Base-by-base conservation (phyloP, 2,329 filamentous ascomycete genomes). In the Exophiala calicioides region DNA sequence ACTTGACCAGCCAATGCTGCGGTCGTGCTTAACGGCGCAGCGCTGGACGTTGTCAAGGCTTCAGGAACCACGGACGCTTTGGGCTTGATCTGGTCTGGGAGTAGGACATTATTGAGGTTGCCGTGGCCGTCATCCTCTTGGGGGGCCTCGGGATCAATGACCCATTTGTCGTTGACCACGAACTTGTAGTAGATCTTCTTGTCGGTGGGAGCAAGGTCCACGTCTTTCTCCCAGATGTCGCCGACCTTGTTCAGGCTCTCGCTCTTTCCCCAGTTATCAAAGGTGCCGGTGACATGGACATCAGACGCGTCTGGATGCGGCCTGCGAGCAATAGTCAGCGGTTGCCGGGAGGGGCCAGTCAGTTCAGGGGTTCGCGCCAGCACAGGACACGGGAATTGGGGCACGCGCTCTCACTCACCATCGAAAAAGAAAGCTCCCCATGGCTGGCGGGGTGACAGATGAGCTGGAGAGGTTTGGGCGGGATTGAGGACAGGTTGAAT, bases 121-220 rank as follows among this genome's bases (percentile, higher is more conserved):
- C 87, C 86, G 62, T 83, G 77, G 57, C 80, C 78, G 75, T 96
- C 91, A 63, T 82, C 81, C 72, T 96, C 90, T 70, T 86, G 84
- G 50, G 87, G 86, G 31, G 84, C 86, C 49, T 82, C 82, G 60
- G 84, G 81, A 70, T 96, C 90, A 66, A 84, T 86, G 39, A 82
- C 83, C 93, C 93, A 98, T 60, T 80, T 81, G 59, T 87, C 88
- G 78, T 98, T 89, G 58, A 96, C 91, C 61, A 98, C 87, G 68
- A 95, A 98, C 91, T 98, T 98, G 82, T 96, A 98, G 65, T 85
- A 84, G 59, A 95, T 85, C 73, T 93, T 95, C 55, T 84, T 74
- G 37, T 75, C 72, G 12, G 75, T 71, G 44, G 80, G 74, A 38
- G 85, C 75, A 24, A 97, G 76, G 42, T 80, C 74, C 50, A 98